Evolutionary conservation across 306 rosid species (phyloP), one percentile per base, ranked within the genome.

Genomic region (Pyrus bretschneideri): DNA sequence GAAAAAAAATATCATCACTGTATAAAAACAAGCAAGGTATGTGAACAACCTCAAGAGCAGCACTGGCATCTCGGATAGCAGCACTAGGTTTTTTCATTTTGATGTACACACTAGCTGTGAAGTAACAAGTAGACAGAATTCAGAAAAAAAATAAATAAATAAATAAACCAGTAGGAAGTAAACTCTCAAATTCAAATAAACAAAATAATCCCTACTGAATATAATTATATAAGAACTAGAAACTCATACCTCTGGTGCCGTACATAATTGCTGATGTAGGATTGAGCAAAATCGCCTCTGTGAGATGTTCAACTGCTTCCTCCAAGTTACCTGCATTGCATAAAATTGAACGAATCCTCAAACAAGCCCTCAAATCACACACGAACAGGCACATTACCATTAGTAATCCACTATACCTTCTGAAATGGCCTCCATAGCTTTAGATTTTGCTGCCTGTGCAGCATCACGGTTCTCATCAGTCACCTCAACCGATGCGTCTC

Each of bases 81-180:
- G 96, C 98, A 80, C 87, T 93, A 8, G 98, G 95, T 81, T 93
- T 93, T 87, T 91, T 93, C 98, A 91, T 91, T 79, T 91, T 93
- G 77, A 93, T 87, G 89, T 89, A 93, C 70, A 89, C 98, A 67
- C 80, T 90, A 31, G 98, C 98, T 93, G 83, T 52, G 66, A 46
- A 70, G 74, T 46, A 42, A 44, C 52, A 30, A 79, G 67, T 51
- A 25, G 67, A 72, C 60, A 63, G 30, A 54, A 69, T 17, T 55
- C 63, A 78, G 21, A 69, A 38, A 25, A 25, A 1, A 25, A 25
- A 25, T 25, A 25, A 25, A 1, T 25, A 38, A 38, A 38, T 38
- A 7, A 38, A 38, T 38, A 38, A 38, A 7, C 10, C 18, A 11
- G 45, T 3, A 54, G 35, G 58, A 70, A 31, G 30, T n/a, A 2